A percentile compares a stretch with the other conserved stretches of the same genome.
phyloP scores from a whole-genome alignment of 2,329 filamentous ascomycete genomes.

The Emericellopsis cladophorae region DNA sequence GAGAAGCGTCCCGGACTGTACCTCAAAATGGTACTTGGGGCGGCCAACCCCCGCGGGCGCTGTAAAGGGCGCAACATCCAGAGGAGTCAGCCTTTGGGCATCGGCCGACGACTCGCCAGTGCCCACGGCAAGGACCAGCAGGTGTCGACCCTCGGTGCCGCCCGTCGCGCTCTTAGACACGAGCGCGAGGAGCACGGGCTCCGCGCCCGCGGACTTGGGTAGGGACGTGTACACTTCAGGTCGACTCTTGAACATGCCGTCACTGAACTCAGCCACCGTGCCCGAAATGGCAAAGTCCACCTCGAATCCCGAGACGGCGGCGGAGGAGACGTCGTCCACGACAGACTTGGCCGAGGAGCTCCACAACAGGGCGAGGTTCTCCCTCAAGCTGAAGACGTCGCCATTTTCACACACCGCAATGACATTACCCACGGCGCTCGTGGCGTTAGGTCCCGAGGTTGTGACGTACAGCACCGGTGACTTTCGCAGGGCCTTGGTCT shows the following conservation, averaged over 20 bases:
- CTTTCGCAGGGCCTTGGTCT: slow-evolving; percentile 26
- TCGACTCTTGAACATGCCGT: slow-evolving; percentile 42
- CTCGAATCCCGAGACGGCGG: slow-evolving; percentile 21
- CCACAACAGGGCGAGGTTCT: slow-evolving; percentile 25
- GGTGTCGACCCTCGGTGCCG: slow-evolving; percentile 15
- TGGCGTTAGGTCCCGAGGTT: slow-evolving; percentile 13
- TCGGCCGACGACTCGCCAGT: slow-evolving; percentile 11
- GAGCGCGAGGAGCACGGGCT: slow-evolving; percentile 41
- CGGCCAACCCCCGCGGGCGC: slow-evolving; percentile 5
- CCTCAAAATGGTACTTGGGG: slow-evolving; percentile 41
- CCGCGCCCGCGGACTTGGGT: slow-evolving; percentile 29
- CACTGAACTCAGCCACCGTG: slow-evolving; percentile 32
- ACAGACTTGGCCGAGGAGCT: slow-evolving; percentile 17
- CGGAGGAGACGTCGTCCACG: slow-evolving; percentile 20
- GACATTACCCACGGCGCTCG: slow-evolving; percentile 22
- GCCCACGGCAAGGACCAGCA: slow-evolving; percentile 19
- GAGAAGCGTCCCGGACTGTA: slow-evolving; percentile 50
- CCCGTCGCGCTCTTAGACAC: slow-evolving; percentile 26
- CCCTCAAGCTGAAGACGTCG: slow-evolving; percentile 46
- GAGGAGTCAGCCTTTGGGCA: slow-evolving; percentile 21
- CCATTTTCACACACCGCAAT: slow-evolving; percentile 48
- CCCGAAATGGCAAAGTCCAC: slow-evolving; percentile 37
- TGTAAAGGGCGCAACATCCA: slow-evolving; percentile 25
- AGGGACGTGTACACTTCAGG: slow-evolving; percentile 39
- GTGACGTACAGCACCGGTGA: slow-evolving; percentile 22